Percentiles rank a stretch among this genome's conserved stretches.
Evolutionary conservation across 768 basidiomycete genomes (phyloP).

Genomic region (Cyclocybe cylindracea): DNA sequence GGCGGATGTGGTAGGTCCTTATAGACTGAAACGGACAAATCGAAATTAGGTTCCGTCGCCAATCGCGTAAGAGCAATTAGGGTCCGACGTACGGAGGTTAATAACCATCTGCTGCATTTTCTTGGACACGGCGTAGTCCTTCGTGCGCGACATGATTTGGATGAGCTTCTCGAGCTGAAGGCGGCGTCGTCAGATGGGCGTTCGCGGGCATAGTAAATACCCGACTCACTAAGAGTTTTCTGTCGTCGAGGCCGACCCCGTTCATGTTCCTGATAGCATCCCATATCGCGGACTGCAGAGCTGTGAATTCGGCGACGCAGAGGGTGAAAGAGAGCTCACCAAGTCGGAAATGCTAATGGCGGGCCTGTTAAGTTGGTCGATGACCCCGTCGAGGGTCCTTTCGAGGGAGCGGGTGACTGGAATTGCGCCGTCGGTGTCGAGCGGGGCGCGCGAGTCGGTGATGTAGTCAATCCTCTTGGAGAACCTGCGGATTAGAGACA

Average conservation of each 20-base stretch:
- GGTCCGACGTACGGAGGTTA: slow-evolving; percentile 48
- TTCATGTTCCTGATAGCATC: slow-evolving; percentile 48
- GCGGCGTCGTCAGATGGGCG: background rate
- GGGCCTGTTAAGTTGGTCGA: slow-evolving; percentile 28
- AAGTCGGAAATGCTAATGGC: slow-evolving; percentile 26
- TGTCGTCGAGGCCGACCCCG: slow-evolving; percentile 53
- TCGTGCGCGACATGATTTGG: slow-evolving; percentile 56
- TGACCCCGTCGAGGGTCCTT: slow-evolving; percentile 25
- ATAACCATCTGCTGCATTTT: slow-evolving; percentile 54
- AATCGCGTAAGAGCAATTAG: slow-evolving; percentile 5
- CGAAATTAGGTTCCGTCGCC: slow-evolving; percentile 15
- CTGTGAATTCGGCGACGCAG: background rate
- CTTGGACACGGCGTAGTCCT: slow-evolving; percentile 28
- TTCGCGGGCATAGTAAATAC: background rate
- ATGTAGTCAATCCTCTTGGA: slow-evolving; percentile 25
- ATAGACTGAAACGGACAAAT: slow-evolving; percentile 50
- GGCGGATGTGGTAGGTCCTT: slow-evolving; percentile 82
- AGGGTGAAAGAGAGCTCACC: slow-evolving; percentile 20
- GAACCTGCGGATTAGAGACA: slow-evolving; percentile 22
- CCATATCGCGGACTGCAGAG: slow-evolving; percentile 43
- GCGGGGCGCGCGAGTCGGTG: slow-evolving; percentile 23
- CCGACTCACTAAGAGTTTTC: slow-evolving; percentile 54
- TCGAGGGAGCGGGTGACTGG: slow-evolving; percentile 22
- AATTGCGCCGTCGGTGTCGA: slow-evolving; percentile 35
- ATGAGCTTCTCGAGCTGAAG: slow-evolving; percentile 64